Evolutionary conservation across 176 grass and related monocot genomes (phyloP).

Genomic region (Oryza meridionalis): DNA sequence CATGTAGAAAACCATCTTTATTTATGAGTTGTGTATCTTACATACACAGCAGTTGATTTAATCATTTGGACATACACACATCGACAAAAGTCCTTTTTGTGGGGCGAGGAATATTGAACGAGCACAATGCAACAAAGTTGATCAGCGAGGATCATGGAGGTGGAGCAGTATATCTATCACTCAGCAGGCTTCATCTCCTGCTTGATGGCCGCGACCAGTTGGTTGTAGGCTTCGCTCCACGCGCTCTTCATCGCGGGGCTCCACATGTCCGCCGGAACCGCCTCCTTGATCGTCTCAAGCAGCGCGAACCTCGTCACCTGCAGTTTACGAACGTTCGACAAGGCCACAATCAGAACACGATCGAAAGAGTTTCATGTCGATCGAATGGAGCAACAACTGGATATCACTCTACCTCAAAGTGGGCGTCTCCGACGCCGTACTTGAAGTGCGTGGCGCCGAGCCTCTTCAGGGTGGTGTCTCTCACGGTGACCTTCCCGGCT

Average conservation of each 20-base stretch:
- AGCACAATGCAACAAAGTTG: background rate
- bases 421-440: slow-evolving; percentile 60
- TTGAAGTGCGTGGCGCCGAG: slow-evolving; percentile 70
- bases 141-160: background rate
- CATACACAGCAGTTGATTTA: background rate
- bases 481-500: slow-evolving; percentile 78
- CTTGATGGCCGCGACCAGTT: slow-evolving; percentile 79
- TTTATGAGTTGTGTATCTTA: background rate
- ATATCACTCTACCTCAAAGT: slow-evolving; percentile 61
- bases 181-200: slow-evolving; percentile 75
- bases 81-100: background rate
- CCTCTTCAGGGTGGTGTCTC: slow-evolving; percentile 87
- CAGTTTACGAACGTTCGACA: too few relatives aligned
- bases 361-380: background rate
- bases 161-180: background rate
- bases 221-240: slow-evolving; percentile 71
- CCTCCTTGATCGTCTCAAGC: slow-evolving; percentile 76
- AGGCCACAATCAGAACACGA: background rate
- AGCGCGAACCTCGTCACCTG: slow-evolving; percentile 86
- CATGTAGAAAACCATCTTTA: slow-evolving; percentile 18
- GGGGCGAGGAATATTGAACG: background rate
- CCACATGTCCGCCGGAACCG: slow-evolving; percentile 76
- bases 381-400: background rate
- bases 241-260: slow-evolving; percentile 64
- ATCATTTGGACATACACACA: background rate